Conservation (phyloP, 176 grass and related monocot genomes). For the Lolium perenne region DNA sequence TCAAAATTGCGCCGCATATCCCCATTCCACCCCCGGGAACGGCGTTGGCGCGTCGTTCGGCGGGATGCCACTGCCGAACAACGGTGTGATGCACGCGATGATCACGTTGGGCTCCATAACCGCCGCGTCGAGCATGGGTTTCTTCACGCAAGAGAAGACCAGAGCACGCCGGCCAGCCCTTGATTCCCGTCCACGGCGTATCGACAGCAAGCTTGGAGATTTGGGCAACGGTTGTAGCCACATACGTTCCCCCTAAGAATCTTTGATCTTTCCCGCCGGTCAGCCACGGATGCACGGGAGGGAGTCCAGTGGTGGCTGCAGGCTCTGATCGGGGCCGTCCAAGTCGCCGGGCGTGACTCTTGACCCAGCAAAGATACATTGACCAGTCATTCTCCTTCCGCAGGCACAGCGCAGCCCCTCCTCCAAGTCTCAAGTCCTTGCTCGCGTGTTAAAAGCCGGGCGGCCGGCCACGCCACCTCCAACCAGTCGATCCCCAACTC, state of each 20-base stretch:
- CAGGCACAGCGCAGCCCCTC: neutral
- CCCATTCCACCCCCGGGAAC: no score
- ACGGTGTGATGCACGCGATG: no score
- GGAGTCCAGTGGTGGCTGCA: neutral
- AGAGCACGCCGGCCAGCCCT: no score
- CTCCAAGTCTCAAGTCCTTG: conserved; percentile 22
- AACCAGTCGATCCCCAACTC: neutral
- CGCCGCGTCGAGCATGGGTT: no score
- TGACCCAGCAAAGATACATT: conserved; percentile 3
- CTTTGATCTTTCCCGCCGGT: conserved; percentile 23
- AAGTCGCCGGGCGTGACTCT: conserved; percentile 24
- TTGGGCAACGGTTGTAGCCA: neutral
- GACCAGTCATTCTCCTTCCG: conserved; percentile 10
- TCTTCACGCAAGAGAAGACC: no score
- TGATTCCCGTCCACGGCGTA: no score
- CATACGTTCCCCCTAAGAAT: neutral
- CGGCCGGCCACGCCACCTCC: neutral
- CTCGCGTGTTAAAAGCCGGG: neutral
- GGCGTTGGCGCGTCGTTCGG: no score
- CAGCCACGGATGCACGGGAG: neutral
- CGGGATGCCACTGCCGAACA: no score
- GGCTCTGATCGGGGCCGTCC: conserved; percentile 3
- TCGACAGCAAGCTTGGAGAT: neutral
- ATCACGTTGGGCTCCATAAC: no score
- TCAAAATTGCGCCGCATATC: no score